These are phyloP conservation scores for Colletotrichum tofieldiae DNA, from an alignment of 2,329 filamentous ascomycete genomes.

Conservation along the genomic window DNA sequence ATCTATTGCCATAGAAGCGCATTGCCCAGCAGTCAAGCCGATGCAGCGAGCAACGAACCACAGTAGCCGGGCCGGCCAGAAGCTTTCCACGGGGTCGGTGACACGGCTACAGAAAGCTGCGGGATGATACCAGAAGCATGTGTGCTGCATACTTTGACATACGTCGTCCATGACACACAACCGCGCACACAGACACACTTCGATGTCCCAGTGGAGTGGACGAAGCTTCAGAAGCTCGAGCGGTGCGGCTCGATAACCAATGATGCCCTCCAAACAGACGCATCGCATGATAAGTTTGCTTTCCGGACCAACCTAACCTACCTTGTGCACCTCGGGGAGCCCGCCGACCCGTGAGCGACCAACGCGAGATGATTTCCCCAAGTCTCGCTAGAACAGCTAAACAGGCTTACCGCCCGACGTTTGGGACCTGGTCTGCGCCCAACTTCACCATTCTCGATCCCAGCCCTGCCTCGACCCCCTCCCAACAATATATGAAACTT, in stretches of 20 bases:
- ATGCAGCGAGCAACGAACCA: too few species aligned
- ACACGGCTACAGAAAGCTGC: too few species aligned
- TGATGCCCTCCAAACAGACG: conserved; percentile 22
- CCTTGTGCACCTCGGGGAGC: conserved; percentile 17
- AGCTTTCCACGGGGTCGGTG: too few species aligned
- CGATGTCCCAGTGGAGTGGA: neutral
- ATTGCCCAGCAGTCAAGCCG: too few species aligned
- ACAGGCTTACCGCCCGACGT: neutral
- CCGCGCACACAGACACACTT: neutral
- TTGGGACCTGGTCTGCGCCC: neutral
- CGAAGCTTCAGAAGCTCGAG: conserved; percentile 16
- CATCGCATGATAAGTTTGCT: conserved; percentile 22
- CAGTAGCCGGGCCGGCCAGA: too few species aligned
- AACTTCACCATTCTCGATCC: neutral
- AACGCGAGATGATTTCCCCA: conserved; percentile 7
- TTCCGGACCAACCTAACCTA: conserved; percentile 8
- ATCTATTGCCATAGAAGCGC: too few species aligned
- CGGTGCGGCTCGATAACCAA: conserved; percentile 33
- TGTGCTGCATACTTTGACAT: too few species aligned
- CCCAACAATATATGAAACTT: conserved; percentile 15
- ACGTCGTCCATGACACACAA: neutral
- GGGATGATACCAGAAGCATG: too few species aligned
- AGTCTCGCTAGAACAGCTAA: neutral
- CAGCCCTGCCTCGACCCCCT: neutral
- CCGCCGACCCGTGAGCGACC: conserved; percentile 1